Evolutionary conservation across 225 moss, liverwort and hornwort genomes (phyloP), one percentile per base, ranked within the genome.

Genomic region (Asterella californica): DNA sequence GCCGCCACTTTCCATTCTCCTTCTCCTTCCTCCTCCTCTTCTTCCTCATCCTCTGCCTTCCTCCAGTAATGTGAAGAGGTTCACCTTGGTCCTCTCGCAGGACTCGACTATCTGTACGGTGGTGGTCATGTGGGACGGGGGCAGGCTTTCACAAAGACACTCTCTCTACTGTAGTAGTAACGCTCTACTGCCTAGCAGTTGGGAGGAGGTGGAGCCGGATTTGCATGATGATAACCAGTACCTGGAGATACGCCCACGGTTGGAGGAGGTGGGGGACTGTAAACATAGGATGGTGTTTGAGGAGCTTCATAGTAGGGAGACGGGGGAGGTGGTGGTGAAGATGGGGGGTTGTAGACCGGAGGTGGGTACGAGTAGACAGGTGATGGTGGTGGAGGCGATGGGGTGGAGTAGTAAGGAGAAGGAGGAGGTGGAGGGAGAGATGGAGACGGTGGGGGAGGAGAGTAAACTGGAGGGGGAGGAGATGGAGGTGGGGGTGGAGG

Each of bases 401-500:
- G 70, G 21, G 53, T 52, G 1, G 49, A n/a, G 8, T 55, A 60
- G 50, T 38, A 63, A 9, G 76, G 42, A 15, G 83, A 17, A 0
- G 65, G 62, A 0, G 84, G 60, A 11, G 75, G 37, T 25, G 81
- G 78, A 33, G 74, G 81, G 0, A 63, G 30, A 22, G 75, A 63
- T 46, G 79, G 59, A 7, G 70, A 36, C 0, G 80, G 34, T 9
- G 83, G 82, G 2, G 85, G 80, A 6, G 76, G 67, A 19, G 64
- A 52, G 9, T n/a, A 34, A 5, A 50, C 50, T 2, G 76, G 76
- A 57, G 82, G 55, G 6, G 82, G 70, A 38, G 81, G 76, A 3
- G 81, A n/a, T 37, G 82, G 76, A 53, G 82, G 50, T 10, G 82
- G 76, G 0, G 82, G 67, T 2, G 82, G 77, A 0, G 83, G 72